These are phyloP conservation scores for Plectosphaerella sp. DNA, from an alignment of 2,329 filamentous ascomycete genomes.

Conservation along the genomic window DNA sequence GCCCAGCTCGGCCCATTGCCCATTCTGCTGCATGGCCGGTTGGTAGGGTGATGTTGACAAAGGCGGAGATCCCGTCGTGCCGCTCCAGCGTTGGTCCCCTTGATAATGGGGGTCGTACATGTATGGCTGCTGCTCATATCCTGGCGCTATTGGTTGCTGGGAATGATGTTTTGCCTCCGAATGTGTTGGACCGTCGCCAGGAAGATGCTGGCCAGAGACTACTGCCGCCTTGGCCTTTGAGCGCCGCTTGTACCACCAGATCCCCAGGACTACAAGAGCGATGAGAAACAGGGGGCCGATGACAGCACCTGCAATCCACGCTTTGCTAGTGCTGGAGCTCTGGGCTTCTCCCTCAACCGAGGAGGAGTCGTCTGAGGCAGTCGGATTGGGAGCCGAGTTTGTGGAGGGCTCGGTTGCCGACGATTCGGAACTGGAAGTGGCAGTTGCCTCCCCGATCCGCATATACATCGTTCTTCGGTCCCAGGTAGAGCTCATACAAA, in stretches of 20 bases:
- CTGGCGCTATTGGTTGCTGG: too few relatives aligned
- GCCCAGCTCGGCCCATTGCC: too few relatives aligned
- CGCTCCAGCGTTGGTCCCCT: too few relatives aligned
- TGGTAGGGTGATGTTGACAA: too few relatives aligned
- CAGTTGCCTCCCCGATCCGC: neutral
- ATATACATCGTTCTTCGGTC: neutral
- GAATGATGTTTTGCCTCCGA: too few relatives aligned
- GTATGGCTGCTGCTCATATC: too few relatives aligned
- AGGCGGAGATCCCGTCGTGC: too few relatives aligned
- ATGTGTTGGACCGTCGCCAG: too few relatives aligned
- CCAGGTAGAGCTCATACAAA: neutral
- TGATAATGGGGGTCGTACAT: too few relatives aligned
- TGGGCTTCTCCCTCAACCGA: neutral
- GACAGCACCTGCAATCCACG: neutral
- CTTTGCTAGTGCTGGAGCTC: neutral
- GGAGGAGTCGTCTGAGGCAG: neutral
- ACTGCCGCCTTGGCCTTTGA: neutral
- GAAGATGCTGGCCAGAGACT: too few relatives aligned
- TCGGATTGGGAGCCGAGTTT: neutral
- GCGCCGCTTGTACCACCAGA: neutral
- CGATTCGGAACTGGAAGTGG: neutral
- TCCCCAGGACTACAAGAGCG: neutral
- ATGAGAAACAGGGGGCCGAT: neutral
- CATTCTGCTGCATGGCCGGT: too few relatives aligned
- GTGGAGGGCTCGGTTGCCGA: neutral